Percentiles rank a stretch among this genome's conserved stretches.
phyloP scores from a whole-genome alignment of 768 basidiomycete species.

The Agrocybe pediades region DNA sequence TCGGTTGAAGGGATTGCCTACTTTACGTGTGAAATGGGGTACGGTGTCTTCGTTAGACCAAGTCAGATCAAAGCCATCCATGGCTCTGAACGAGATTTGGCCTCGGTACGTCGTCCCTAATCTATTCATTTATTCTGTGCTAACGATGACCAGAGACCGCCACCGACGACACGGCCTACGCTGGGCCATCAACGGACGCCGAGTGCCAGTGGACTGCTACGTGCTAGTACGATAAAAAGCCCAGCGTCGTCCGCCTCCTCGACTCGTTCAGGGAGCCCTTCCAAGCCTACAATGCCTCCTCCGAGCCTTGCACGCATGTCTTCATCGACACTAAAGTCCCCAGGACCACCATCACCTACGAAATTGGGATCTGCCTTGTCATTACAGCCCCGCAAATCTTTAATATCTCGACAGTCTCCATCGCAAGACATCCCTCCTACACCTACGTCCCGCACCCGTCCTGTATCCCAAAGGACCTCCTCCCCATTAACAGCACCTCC shows the following conservation, averaged over 20 bases:
- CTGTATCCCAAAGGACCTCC: slow-evolving; percentile 35
- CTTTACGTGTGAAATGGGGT: slow-evolving; percentile 72
- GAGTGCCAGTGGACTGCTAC: slow-evolving; percentile 46
- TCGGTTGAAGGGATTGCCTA: slow-evolving; percentile 77
- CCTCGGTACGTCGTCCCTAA: slow-evolving; percentile 14
- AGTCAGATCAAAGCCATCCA: slow-evolving; percentile 76
- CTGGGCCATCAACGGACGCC: slow-evolving; percentile 59
- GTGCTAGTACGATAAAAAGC: slow-evolving; percentile 39
- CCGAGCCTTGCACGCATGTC: slow-evolving; percentile 15
- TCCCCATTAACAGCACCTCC: slow-evolving; percentile 41
- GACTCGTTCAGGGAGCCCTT: slow-evolving; percentile 68
- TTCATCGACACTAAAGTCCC: slow-evolving; percentile 24
- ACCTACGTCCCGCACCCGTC: slow-evolving; percentile 31
- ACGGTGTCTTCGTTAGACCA: slow-evolving; percentile 90
- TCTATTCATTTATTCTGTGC: neutral
- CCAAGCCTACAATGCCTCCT: slow-evolving; percentile 41
- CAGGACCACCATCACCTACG: slow-evolving; percentile 45
- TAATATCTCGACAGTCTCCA: slow-evolving; percentile 44
- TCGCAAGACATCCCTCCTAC: slow-evolving; percentile 33
- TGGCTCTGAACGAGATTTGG: slow-evolving; percentile 43
- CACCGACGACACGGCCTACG: slow-evolving; percentile 23
- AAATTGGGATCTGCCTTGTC: slow-evolving; percentile 52
- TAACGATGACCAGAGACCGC: slow-evolving; percentile 18
- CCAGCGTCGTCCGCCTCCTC: slow-evolving; percentile 50
- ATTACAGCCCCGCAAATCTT: slow-evolving; percentile 51